Base-by-base conservation (phyloP, 306 rosid species). In the Hippophae rhamnoides region DNA sequence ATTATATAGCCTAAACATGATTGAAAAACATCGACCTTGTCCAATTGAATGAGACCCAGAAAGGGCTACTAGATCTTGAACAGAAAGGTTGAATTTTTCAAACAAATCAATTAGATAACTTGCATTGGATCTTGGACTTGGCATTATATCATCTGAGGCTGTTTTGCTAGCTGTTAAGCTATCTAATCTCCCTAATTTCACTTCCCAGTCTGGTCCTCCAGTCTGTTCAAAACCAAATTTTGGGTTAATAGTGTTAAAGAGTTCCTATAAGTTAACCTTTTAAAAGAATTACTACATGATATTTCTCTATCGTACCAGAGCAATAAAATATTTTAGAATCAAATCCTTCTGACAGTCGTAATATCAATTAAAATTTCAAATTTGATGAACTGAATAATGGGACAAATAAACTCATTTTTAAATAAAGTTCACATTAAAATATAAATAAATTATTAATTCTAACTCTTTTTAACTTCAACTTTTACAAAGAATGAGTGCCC, bases 1-100 rank as follows among this genome's bases (percentile, higher is more conserved):
- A 61, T 87, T 90, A 77, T 90, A 90, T 7, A 90, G 79, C 61
- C 98, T 70, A 54, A 83, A 87, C 96, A 90, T 87, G 87, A 90
- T 47, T 8, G 98, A 90, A 53, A 90, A 90, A 62, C 98, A 90
- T 54, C 89, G 85, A 9, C 54, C 98, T 75, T 84, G 51, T 47
- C 98, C 98, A 7, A 90, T 78, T 6, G 89, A 86, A 72, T 90
- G 96, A 41, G 96, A 77, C 47, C 98, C 96, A 7, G 98, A 87
- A 58, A 90, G 95, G 56, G 95, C 85, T 9, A 90, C 93, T 0
- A 87, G 80, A 64, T 87, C 92, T 54, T 71, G 67, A 25, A 83
- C 76, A 9, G 66, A 67, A 5, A 90, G 89, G 54, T 78, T 69
- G 50, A 6, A 83, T 18, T 44, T 76, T 1, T 60, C 43, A 57